phyloP scores from a whole-genome alignment of 2,329 filamentous ascomycete species.

The Calycina herbarum region DNA sequence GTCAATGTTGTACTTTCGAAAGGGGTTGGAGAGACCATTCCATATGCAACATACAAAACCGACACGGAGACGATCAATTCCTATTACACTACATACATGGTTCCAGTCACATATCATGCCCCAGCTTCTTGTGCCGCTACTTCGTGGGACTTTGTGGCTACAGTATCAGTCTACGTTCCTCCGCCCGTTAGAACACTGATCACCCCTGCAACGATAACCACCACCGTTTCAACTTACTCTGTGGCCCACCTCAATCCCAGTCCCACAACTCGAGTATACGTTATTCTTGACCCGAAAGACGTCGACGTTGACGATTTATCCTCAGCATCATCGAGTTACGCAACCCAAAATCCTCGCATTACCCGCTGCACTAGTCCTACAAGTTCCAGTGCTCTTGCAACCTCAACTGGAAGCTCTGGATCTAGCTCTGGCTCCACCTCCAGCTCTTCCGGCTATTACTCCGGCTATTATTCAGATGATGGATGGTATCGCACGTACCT shows the following conservation, averaged over 20 bases:
- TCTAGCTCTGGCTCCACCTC: neutral
- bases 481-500: neutral
- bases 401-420: neutral
- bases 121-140: neutral
- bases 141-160: neutral
- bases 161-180: neutral
- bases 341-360: neutral
- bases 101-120: neutral
- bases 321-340: neutral
- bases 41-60: neutral
- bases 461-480: no score
- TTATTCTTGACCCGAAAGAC: neutral
- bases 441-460: neutral
- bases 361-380: neutral
- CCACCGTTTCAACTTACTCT: neutral
- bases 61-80: neutral
- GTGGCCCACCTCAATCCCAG: neutral
- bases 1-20: neutral
- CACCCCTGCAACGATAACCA: neutral
- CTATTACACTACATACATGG: neutral
- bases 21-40: neutral
- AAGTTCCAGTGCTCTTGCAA: neutral
- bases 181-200: neutral
- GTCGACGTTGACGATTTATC: neutral
- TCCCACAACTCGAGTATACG: neutral